These are phyloP conservation scores for Quercus glauca DNA, from an alignment of 306 rosid genomes.

Conservation along the genomic window DNA sequence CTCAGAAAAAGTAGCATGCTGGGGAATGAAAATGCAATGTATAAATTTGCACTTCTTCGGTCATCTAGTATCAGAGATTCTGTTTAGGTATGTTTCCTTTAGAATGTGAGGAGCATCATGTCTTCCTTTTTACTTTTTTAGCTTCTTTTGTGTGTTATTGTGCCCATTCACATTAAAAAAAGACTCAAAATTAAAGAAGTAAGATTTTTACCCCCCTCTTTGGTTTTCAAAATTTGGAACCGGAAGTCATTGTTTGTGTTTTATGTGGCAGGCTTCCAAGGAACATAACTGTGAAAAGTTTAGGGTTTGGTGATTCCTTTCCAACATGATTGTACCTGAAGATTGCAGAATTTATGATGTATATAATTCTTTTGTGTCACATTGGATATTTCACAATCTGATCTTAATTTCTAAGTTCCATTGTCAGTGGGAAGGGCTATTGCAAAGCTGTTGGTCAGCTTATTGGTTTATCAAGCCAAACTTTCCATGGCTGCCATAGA, in stretches of 20 bases:
- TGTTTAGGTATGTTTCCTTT: conserved; percentile 25
- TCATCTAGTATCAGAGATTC: conserved; percentile 13
- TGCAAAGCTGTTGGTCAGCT: background rate
- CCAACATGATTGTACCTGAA: background rate
- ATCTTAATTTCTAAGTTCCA: background rate
- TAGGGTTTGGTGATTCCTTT: conserved; percentile 14
- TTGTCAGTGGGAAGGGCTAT: background rate
- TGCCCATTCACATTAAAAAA: background rate
- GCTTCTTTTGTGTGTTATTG: background rate
- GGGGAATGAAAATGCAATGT: conserved; percentile 13
- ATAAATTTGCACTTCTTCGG: conserved; percentile 24
- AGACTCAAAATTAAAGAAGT: background rate
- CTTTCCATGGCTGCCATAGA: background rate
- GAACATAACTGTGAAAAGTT: conserved; percentile 14
- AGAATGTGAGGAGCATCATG: background rate
- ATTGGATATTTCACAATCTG: background rate
- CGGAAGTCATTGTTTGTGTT: background rate
- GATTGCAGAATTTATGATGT: background rate
- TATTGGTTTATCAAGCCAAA: background rate
- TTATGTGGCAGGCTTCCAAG: conserved; percentile 30
- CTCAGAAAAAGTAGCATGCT: conserved; percentile 28
- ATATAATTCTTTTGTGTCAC: background rate
- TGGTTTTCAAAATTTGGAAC: background rate
- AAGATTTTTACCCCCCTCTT: background rate
- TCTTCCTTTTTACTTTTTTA: background rate